Conservation (phyloP, 1,139 yeast species). For the Lizanozyma gosingica region DNA sequence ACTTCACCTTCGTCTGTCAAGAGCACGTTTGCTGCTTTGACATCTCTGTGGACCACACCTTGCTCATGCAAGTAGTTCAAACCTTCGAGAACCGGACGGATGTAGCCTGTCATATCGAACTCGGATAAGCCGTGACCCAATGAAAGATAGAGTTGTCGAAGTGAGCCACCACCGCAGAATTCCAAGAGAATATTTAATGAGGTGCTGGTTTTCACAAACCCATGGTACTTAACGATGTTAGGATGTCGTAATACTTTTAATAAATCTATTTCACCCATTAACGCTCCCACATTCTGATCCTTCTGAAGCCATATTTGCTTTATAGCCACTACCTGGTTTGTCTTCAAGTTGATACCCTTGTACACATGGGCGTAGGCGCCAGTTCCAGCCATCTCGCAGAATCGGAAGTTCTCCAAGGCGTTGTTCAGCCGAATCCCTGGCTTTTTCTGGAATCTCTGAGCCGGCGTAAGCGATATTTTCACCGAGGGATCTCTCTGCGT, state of each 20-base stretch:
- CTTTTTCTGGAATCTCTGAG: constrained; percentile 39
- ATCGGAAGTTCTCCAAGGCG: constrained; percentile 45
- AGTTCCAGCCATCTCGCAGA: constrained; percentile 57
- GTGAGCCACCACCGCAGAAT: constrained; percentile 81
- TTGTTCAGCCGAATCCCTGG: constrained; percentile 30
- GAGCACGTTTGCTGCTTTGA: constrained; percentile 70
- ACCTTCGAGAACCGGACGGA: constrained; percentile 68
- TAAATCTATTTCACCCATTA: constrained; percentile 79
- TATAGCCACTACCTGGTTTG: constrained; percentile 71
- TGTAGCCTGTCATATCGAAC: constrained; percentile 46
- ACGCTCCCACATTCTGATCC: constrained; percentile 37
- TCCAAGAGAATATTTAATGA: constrained; percentile 67
- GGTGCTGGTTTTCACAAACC: constrained; percentile 64
- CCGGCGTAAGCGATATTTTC: constrained; percentile 44
- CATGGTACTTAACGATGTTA: constrained; percentile 84
- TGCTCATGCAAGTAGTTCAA: constrained; percentile 56
- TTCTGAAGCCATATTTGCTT: constrained; percentile 49
- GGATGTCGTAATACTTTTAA: constrained; percentile 75
- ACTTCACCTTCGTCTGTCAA: constrained; percentile 51
- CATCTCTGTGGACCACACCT: constrained; percentile 71
- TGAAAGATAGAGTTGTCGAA: constrained; percentile 56
- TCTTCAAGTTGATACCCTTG: constrained; percentile 53
- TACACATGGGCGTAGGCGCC: constrained; percentile 80
- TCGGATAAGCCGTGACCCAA: constrained; percentile 54
- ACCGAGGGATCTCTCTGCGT: constrained; percentile 23